Evolutionary conservation across 2,329 filamentous ascomycete genomes (phyloP).

Genomic region (Lachnellula subtilissima): DNA sequence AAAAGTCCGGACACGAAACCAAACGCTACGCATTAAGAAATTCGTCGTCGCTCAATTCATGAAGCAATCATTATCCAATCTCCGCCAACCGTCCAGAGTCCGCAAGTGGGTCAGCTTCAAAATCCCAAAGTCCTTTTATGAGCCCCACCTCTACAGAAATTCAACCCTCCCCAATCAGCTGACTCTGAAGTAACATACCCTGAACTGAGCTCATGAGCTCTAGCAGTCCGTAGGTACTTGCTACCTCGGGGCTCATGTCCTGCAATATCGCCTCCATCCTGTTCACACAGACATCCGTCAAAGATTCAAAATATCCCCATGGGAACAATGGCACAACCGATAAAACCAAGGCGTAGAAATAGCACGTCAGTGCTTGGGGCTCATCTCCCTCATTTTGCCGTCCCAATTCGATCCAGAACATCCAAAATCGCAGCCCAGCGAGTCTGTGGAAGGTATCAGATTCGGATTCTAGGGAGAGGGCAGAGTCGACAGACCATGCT

Average conservation of each 20-base stretch:
- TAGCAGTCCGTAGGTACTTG: not conserved
- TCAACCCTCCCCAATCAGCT: not conserved
- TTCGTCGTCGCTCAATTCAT: not conserved
- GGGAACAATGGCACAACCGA: conserved; percentile 15
- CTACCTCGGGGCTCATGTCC: not conserved
- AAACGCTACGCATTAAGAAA: not conserved
- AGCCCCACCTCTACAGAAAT: not conserved
- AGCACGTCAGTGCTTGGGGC: conserved; percentile 3
- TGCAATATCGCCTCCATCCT: conserved; percentile 5
- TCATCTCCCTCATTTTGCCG: not conserved
- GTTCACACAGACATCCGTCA: not conserved
- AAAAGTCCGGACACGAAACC: no score
- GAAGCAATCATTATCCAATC: not conserved
- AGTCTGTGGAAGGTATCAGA: conserved; percentile 11
- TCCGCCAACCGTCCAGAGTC: not conserved
- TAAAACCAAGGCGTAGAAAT: conserved; percentile 14
- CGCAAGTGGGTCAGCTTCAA: not conserved
- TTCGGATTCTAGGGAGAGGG: conserved; percentile 2
- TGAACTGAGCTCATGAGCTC: not conserved
- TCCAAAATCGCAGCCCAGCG: conserved; percentile 15
- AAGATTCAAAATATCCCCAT: conserved; percentile 5
- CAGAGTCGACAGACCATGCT: not conserved
- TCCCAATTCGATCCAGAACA: conserved; percentile 20
- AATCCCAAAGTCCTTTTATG: not conserved
- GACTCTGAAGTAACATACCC: not conserved